phyloP scores from a whole-genome alignment of 805 yeast genomes.

The Monosporozyma siamensis region DNA sequence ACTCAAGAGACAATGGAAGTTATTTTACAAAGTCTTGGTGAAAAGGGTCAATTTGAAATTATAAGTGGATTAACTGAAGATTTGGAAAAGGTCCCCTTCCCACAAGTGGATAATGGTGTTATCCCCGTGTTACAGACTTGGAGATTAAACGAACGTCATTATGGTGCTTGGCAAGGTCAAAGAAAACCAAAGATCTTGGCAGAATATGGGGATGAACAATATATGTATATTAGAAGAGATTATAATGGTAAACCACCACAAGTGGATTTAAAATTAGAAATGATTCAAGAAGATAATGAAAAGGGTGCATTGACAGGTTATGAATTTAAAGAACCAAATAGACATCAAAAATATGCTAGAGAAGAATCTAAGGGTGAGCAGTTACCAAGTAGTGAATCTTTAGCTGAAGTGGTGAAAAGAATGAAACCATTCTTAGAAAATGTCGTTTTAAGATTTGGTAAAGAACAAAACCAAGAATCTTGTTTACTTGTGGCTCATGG shows the following conservation, averaged over 20 bases:
- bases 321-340: conserved; percentile 31
- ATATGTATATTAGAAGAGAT: conserved; percentile 73
- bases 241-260: conserved; percentile 63
- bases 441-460: conserved; percentile 37
- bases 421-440: conserved; percentile 49
- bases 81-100: conserved; percentile 4
- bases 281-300: conserved; percentile 34
- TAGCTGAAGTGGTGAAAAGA: conserved; percentile 61
- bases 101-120: conserved; percentile 30
- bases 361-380: conserved; percentile 33
- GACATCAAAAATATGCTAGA: conserved; percentile 25
- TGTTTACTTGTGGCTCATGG: conserved; percentile 75
- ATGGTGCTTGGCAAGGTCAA: conserved; percentile 74
- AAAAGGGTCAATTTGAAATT: conserved; percentile 15
- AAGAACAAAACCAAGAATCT: conserved; percentile 43
- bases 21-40: conserved; percentile 43
- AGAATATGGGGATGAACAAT: conserved; percentile 61
- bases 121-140: conserved; percentile 52
- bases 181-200: conserved; percentile 58
- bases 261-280: conserved; percentile 28
- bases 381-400: conserved; percentile 65
- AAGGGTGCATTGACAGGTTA: conserved; percentile 26
- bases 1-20: conserved; percentile 68
- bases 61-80: conserved; percentile 15
- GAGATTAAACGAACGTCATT: conserved; percentile 79